Conservation (phyloP, 371 early-diverging fungal species). For the Vairimorpha ceranae region DNA sequence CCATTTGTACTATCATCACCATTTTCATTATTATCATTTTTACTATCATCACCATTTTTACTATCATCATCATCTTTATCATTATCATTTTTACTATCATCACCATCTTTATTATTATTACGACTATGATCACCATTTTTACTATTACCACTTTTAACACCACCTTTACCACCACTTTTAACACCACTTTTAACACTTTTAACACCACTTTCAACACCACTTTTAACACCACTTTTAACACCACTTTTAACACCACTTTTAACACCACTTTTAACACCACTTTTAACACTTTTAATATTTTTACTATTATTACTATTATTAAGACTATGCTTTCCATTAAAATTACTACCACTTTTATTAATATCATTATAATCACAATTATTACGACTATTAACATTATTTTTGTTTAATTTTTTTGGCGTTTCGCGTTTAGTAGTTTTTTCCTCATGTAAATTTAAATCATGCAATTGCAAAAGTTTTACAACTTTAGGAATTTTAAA, state of each 20-base stretch:
- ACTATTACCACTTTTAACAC: constrained; percentile 66
- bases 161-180: constrained; percentile 63
- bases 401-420: too few relatives aligned
- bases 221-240: constrained; percentile 74
- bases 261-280: constrained; percentile 31
- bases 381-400: constrained; percentile 32
- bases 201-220: constrained; percentile 64
- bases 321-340: constrained; percentile 65
- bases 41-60: constrained; percentile 73
- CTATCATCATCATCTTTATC: constrained; percentile 84
- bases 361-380: constrained; percentile 63
- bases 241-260: constrained; percentile 63
- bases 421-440: too few relatives aligned
- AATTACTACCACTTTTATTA: constrained; percentile 74
- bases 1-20: constrained; percentile 63
- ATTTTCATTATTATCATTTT: constrained; percentile 40
- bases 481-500: too few relatives aligned
- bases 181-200: constrained; percentile 43
- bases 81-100: constrained; percentile 83
- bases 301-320: too few relatives aligned
- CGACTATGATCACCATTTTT: constrained; percentile 66
- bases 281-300: constrained; percentile 46
- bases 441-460: too few relatives aligned
- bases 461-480: too few relatives aligned
- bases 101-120: constrained; percentile 73